These are phyloP conservation scores for Tolypocladium pustulatum DNA, from an alignment of 2,329 filamentous ascomycete species.

Conservation along the genomic window DNA sequence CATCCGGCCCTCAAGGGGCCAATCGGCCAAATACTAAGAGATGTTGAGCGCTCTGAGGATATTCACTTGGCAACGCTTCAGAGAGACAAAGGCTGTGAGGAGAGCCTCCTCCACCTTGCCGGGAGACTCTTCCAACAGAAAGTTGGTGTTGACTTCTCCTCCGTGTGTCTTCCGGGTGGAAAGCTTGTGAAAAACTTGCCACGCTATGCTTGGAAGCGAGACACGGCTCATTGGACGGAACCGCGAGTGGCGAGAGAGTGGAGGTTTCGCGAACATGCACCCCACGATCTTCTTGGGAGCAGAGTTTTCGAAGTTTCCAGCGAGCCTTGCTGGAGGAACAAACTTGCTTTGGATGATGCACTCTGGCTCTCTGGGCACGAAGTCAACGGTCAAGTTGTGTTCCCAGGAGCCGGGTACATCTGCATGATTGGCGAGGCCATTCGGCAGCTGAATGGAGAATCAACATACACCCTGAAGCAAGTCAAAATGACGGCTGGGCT, in stretches of 20 bases:
- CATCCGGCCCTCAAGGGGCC: conserved; percentile 9
- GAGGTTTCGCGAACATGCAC: conserved; percentile 18
- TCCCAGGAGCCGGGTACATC: conserved; percentile 26
- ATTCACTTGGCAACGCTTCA: conserved; percentile 7
- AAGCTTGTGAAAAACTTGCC: conserved; percentile 18
- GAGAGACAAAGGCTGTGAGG: conserved; percentile 6
- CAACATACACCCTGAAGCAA: conserved; percentile 4
- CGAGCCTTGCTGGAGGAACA: conserved; percentile 13
- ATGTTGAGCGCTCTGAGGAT: neutral
- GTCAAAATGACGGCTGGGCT: conserved; percentile 16
- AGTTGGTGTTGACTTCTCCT: conserved; percentile 8
- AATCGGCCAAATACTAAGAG: conserved; percentile 7
- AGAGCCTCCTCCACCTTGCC: conserved; percentile 14
- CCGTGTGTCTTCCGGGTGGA: conserved; percentile 1
- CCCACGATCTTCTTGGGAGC: conserved; percentile 26
- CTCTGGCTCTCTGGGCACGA: conserved; percentile 27
- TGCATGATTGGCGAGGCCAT: conserved; percentile 20
- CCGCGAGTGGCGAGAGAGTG: conserved; percentile 18
- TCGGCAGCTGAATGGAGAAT: conserved; percentile 5
- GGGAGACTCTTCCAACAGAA: conserved; percentile 6
- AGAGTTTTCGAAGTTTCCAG: neutral
- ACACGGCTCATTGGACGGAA: conserved; percentile 20
- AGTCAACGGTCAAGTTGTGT: conserved; percentile 21
- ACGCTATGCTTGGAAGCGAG: conserved; percentile 27
- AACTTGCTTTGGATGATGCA: conserved; percentile 8